Evolutionary conservation across 2,329 filamentous ascomycete genomes (phyloP), one percentile per base, ranked within the genome.

Genomic region (Hypoxylon sp.): DNA sequence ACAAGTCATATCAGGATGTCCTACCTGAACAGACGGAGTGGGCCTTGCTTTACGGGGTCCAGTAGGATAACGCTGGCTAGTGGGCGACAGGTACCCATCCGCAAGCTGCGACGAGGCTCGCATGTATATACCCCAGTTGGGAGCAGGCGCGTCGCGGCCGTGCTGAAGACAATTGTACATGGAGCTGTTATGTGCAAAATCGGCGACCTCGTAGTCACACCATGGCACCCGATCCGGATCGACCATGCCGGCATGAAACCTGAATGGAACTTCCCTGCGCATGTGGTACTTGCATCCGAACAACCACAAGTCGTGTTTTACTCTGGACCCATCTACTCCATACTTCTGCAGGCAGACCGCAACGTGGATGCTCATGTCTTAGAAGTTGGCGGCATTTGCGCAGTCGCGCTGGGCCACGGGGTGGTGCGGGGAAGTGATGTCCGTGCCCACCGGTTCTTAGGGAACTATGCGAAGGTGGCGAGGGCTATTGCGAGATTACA

Each of bases 371-470:
- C 84, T 0, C 87, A 90, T 71, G 85, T 86, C 0, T 78, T 90
- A 31, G 73, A 76, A 1, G 79, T 87, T 13, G 82, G 77, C n/a
- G 79, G 78, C 4, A 54, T 81, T 47, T 87, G 85, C 83, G 88
- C 84, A 13, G 87, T 88, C 0, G 87, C 88, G 0, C 78, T 91
- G 11, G 89, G 88, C 0, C 88, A 91, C 72, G 88, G 88, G 0
- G 48, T 89, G 19, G 74, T 78, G 1, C 78, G 74, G 0, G 74
- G 71, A 2, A 75, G 78, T 29, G 84, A 86, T 71, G 77, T 80
- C 1, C 81, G 88, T 22, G 83, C 82, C 0, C 88, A 90, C 72
- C 68, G 61, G 3, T 90, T 89, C 77, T 85, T 89, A 65, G 88
- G 88, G 1, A 78, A 86, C 60, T 86, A 87, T 52, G 71, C 75